phyloP scores from a whole-genome alignment of 257 asterid species.

The Ajuga chamaepitys region DNA sequence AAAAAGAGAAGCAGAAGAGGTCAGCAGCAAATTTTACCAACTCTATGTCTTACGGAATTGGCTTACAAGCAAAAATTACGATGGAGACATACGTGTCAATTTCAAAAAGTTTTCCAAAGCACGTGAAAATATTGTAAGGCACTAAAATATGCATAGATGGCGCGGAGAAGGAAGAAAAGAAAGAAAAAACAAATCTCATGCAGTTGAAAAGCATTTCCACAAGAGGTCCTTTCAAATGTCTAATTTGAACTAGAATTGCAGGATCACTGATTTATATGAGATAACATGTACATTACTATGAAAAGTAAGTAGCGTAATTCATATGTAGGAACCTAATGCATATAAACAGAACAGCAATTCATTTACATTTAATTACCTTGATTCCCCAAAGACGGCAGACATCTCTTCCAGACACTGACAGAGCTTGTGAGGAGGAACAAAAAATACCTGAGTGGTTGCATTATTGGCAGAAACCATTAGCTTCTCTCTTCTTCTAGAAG shows the following conservation, averaged over 20 bases:
- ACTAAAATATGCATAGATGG: background rate
- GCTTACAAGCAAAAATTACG: too few relatives aligned
- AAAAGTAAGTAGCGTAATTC: background rate
- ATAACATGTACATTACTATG: background rate
- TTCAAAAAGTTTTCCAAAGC: too few relatives aligned
- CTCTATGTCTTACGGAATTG: too few relatives aligned
- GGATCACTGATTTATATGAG: background rate
- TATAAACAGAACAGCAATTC: background rate
- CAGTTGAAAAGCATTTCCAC: background rate
- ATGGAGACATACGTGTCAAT: too few relatives aligned
- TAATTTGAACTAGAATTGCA: background rate
- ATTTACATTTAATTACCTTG: conserved; percentile 45
- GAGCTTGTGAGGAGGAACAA: conserved; percentile 92
- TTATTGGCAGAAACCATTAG: conserved; percentile 61
- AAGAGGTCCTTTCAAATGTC: background rate
- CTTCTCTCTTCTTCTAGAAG: conserved; percentile 73
- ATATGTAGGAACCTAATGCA: background rate
- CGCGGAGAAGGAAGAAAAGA: background rate
- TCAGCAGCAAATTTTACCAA: background rate
- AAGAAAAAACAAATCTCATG: background rate
- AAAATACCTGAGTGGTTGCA: conserved; percentile 75
- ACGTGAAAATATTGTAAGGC: background rate
- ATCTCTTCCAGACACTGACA: conserved; percentile 74
- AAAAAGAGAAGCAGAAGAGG: background rate
- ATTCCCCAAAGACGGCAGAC: conserved; percentile 50